These are phyloP conservation scores for Xylariales sp. DNA, from an alignment of 2,329 filamentous ascomycete species.

Conservation along the genomic window DNA sequence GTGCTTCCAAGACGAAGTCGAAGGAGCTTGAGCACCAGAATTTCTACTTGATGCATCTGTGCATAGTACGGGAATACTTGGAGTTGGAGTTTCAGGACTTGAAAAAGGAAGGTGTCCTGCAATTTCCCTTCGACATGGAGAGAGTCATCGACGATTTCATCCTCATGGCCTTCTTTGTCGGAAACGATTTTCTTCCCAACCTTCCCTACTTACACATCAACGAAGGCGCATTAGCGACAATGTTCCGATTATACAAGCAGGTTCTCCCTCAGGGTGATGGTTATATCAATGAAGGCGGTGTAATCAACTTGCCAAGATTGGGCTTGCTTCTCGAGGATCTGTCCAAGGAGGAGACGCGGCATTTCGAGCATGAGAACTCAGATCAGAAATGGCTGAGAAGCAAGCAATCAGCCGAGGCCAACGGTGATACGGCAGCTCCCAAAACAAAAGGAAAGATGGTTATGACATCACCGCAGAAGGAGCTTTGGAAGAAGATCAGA, in stretches of 20 bases:
- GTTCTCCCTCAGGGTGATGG: slow-evolving; percentile 82
- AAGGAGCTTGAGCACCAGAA: slow-evolving; percentile 98
- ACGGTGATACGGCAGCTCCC: slow-evolving; percentile 58
- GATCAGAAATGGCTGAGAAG: slow-evolving; percentile 90
- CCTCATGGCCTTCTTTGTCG: slow-evolving; percentile 98
- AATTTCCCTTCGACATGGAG: slow-evolving; percentile 87
- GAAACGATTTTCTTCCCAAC: slow-evolving; percentile 98
- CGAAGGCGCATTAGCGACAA: slow-evolving; percentile 90
- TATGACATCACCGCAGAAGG: slow-evolving; percentile 75
- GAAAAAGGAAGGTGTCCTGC: slow-evolving; percentile 65
- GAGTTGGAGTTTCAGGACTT: slow-evolving; percentile 96
- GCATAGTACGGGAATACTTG: slow-evolving; percentile 94
- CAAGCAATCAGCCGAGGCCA: slow-evolving; percentile 69
- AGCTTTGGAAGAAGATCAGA: slow-evolving; percentile 77
- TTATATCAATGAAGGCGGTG: slow-evolving; percentile 93
- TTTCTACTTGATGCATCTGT: slow-evolving; percentile 95
- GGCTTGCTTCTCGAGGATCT: slow-evolving; percentile 76
- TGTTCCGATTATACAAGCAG: slow-evolving; percentile 96
- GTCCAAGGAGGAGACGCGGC: slow-evolving; percentile 82
- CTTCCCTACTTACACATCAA: slow-evolving; percentile 96
- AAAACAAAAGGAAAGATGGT: slow-evolving; percentile 58
- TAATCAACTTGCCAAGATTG: slow-evolving; percentile 81
- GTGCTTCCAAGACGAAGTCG: slow-evolving; percentile 79
- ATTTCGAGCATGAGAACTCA: slow-evolving; percentile 85
- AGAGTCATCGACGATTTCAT: slow-evolving; percentile 98